phyloP scores from a whole-genome alignment of 129 eudicot genomes.

The Helichrysum umbraculigerum region DNA sequence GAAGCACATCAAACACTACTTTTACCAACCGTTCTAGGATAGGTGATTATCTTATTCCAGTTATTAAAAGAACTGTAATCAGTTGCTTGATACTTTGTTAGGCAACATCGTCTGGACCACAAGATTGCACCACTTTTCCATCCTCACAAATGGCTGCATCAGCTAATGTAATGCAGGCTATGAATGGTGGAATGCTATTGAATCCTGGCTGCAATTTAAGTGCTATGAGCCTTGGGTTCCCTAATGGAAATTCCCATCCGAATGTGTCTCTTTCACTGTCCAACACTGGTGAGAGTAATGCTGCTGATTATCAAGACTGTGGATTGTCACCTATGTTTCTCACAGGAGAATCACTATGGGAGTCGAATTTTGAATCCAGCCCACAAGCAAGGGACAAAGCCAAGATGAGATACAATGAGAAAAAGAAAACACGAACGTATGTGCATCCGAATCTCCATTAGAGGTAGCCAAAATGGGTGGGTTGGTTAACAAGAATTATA shows the following conservation, averaged over 20 bases:
- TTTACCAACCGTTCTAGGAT: too few relatives aligned
- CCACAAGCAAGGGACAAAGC: slow-evolving; percentile 82
- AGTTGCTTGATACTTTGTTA: slow-evolving; percentile 22
- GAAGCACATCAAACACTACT: too few relatives aligned
- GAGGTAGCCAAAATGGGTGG: not conserved
- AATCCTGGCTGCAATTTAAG: slow-evolving; percentile 47
- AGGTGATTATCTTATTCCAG: too few relatives aligned
- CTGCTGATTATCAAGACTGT: slow-evolving; percentile 67
- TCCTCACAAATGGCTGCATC: slow-evolving; percentile 38
- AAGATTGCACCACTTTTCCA: slow-evolving; percentile 51
- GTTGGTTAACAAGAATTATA: not conserved
- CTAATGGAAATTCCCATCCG: slow-evolving; percentile 36
- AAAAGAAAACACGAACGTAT: slow-evolving; percentile 72
- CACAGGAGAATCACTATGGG: slow-evolving; percentile 61
- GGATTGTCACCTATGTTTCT: slow-evolving; percentile 60
- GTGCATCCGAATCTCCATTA: not conserved
- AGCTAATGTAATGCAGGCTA: slow-evolving; percentile 39
- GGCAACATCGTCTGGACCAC: slow-evolving; percentile 59
- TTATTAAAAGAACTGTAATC: not conserved
- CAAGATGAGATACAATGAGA: slow-evolving; percentile 78
- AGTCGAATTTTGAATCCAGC: slow-evolving; percentile 48
- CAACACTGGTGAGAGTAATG: slow-evolving; percentile 64
- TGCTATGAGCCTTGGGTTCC: slow-evolving; percentile 42
- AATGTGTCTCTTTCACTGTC: slow-evolving; percentile 51
- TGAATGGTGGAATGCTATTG: slow-evolving; percentile 47